phyloP scores from a whole-genome alignment of 148 eudicot species.

The Amaranthus palmeri region DNA sequence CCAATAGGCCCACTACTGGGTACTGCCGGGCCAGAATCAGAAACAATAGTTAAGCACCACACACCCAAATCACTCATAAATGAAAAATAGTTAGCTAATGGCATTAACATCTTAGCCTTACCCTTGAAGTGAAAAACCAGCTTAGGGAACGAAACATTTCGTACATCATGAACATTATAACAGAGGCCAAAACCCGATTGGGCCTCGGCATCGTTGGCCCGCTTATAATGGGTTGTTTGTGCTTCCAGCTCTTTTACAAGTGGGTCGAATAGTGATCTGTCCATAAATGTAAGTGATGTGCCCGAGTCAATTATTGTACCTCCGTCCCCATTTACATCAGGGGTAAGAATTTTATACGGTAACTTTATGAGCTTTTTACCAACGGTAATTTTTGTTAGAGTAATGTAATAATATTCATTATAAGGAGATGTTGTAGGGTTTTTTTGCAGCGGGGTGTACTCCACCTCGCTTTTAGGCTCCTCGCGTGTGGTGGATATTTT shows the following conservation, averaged over 20 bases:
- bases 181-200: slow-evolving; percentile 52
- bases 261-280: slow-evolving; percentile 29
- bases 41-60: slow-evolving; percentile 54
- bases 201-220: slow-evolving; percentile 44
- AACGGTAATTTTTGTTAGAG: slow-evolving; percentile 47
- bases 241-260: slow-evolving; percentile 48
- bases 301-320: slow-evolving; percentile 77
- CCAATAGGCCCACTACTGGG: slow-evolving; percentile 25
- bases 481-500: not conserved
- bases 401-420: slow-evolving; percentile 54
- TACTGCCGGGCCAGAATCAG: slow-evolving; percentile 18
- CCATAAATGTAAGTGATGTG: slow-evolving; percentile 65
- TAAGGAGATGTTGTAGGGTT: slow-evolving; percentile 33
- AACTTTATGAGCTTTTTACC: slow-evolving; percentile 48
- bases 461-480: slow-evolving; percentile 5
- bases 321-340: slow-evolving; percentile 45
- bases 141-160: slow-evolving; percentile 35
- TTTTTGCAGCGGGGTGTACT: slow-evolving; percentile 49
- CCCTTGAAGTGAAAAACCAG: slow-evolving; percentile 55
- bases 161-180: slow-evolving; percentile 25
- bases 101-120: slow-evolving; percentile 55
- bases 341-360: slow-evolving; percentile 37
- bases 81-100: slow-evolving; percentile 49
- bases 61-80: slow-evolving; percentile 18
- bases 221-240: slow-evolving; percentile 44